Evolutionary conservation across 2,329 filamentous ascomycete species (phyloP).

Genomic region (Verticillium albo-atrum): DNA sequence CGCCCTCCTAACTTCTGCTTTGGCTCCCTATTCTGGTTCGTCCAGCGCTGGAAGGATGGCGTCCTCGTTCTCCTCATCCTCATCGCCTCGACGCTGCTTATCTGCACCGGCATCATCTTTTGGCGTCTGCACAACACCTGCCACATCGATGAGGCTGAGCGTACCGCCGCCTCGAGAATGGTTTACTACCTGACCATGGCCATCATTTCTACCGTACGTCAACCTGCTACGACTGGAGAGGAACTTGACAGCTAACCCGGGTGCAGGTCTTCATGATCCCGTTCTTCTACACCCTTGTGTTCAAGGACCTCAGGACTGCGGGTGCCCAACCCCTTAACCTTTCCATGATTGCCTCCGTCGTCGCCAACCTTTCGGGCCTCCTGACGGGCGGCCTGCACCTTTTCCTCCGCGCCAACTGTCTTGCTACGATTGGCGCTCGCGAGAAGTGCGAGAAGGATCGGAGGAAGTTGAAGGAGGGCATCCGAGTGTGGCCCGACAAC

Average conservation of each 20-base stretch:
- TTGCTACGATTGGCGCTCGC: constrained; percentile 47
- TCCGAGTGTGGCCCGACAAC: constrained; percentile 33
- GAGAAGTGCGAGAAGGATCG: constrained; percentile 43
- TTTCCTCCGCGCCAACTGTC: constrained; percentile 60
- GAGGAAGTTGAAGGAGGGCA: constrained; percentile 37
- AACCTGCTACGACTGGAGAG: background rate
- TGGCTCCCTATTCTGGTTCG: constrained; percentile 64
- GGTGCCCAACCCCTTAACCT: constrained; percentile 40
- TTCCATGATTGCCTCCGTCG: constrained; percentile 60
- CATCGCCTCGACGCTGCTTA: constrained; percentile 45
- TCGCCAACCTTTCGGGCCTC: constrained; percentile 61
- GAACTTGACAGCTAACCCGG: constrained; percentile 20
- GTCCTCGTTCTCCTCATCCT: constrained; percentile 50
- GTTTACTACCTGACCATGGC: constrained; percentile 61
- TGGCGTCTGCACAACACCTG: constrained; percentile 50
- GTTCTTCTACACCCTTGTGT: constrained; percentile 56
- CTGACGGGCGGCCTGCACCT: constrained; percentile 62
- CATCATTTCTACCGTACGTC: constrained; percentile 52
- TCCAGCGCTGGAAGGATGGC: constrained; percentile 54
- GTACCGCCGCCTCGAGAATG: constrained; percentile 63
- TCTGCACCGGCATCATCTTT: constrained; percentile 50
- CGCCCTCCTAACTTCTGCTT: constrained; percentile 58
- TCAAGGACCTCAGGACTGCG: constrained; percentile 30
- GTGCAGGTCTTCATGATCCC: constrained; percentile 54
- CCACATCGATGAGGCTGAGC: constrained; percentile 53